phyloP scores from a whole-genome alignment of 225 moss, liverwort and hornwort species.

The Asterella californica region DNA sequence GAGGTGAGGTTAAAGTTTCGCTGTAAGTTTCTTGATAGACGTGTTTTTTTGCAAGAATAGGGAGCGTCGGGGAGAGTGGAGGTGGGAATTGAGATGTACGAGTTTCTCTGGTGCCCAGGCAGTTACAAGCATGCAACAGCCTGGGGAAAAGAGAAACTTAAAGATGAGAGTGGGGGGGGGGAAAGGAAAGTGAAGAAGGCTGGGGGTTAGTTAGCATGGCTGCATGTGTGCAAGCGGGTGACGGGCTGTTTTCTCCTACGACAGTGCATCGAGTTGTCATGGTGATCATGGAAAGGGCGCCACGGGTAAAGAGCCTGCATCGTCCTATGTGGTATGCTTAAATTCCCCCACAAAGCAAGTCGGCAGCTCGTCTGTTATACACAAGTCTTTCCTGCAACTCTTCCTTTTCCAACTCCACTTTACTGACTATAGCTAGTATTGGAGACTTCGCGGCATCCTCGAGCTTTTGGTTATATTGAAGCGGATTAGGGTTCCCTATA shows the following conservation, averaged over 20 bases:
- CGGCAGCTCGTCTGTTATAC: conserved; percentile 80
- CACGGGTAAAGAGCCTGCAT: conserved; percentile 99
- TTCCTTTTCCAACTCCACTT: conserved; percentile 35
- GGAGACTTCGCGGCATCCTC: conserved; percentile 16
- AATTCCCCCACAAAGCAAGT: conserved; percentile 82
- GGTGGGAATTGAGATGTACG: conserved; percentile 20
- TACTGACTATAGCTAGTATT: conserved; percentile 35
- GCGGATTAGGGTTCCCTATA: conserved; percentile 17
- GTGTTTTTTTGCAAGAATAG: conserved; percentile 31
- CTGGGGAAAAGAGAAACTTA: conserved; percentile 37
- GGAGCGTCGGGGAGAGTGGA: conserved; percentile 16
- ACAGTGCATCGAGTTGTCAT: conserved; percentile 99
- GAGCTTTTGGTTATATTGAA: conserved; percentile 2
- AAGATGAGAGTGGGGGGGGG: conserved; percentile 43
- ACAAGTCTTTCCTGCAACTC: conserved; percentile 54
- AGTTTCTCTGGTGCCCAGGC: conserved; percentile 39
- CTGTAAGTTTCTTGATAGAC: conserved; percentile 52
- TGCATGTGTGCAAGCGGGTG: conserved; percentile 99
- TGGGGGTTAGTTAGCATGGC: conserved; percentile 47
- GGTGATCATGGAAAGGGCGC: conserved; percentile 99
- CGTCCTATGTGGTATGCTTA: conserved; percentile 99
- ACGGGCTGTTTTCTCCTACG: conserved; percentile 99
- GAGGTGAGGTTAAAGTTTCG: conserved; percentile 87
- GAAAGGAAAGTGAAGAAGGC: conserved; percentile 39
- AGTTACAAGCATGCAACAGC: conserved; percentile 33